Conservation (phyloP, 495 filamentous ascomycete species). For the Aspergillus coremiiformis region DNA sequence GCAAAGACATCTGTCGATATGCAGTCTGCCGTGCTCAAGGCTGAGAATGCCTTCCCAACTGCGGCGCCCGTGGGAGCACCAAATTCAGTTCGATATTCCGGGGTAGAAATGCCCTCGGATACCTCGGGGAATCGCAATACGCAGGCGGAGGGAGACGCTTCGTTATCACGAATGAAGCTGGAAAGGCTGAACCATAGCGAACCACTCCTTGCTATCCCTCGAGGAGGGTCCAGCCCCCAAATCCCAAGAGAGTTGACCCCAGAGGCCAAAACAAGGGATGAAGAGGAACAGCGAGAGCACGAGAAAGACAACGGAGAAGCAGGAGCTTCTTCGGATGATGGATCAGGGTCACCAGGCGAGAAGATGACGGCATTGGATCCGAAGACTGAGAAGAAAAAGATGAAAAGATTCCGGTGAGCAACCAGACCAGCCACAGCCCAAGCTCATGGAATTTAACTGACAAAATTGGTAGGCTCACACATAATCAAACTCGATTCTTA, state of each 20-base stretch:
- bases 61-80: slow-evolving; percentile 13
- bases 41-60: slow-evolving; percentile 30
- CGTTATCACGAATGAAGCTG: slow-evolving; percentile 9
- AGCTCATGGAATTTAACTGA: neutral
- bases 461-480: slow-evolving; percentile 62
- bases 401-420: slow-evolving; percentile 87
- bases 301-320: slow-evolving; percentile 18
- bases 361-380: slow-evolving; percentile 18
- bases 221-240: slow-evolving; percentile 12
- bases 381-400: slow-evolving; percentile 73
- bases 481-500: slow-evolving; percentile 91
- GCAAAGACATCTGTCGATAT: slow-evolving; percentile 21
- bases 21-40: slow-evolving; percentile 27
- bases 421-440: neutral
- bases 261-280: slow-evolving; percentile 12
- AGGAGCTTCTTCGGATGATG: slow-evolving; percentile 31
- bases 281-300: slow-evolving; percentile 14
- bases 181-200: slow-evolving; percentile 17
- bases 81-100: slow-evolving; percentile 13
- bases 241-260: slow-evolving; percentile 14
- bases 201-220: slow-evolving; percentile 13
- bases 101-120: slow-evolving; percentile 13
- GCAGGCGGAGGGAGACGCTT: slow-evolving; percentile 6
- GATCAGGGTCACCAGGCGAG: slow-evolving; percentile 20
- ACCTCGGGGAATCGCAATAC: slow-evolving; percentile 4